Percentiles rank a stretch among this genome's conserved stretches.
Evolutionary conservation across 164 flowering plant genomes (phyloP).

Genomic region (Vitis cinerea): DNA sequence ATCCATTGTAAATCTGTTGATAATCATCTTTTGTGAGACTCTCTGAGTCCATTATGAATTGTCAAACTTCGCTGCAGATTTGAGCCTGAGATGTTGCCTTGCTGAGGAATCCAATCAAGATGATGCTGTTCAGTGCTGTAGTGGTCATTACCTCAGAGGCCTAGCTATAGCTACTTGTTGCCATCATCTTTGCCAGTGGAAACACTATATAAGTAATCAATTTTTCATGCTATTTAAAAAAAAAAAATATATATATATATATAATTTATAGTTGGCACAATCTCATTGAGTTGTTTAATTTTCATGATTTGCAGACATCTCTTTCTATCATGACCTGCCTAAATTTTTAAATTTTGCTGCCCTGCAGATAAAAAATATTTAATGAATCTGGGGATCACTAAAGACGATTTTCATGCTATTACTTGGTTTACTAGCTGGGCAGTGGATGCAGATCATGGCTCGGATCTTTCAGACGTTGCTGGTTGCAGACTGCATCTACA

Average conservation of each 20-base stretch:
- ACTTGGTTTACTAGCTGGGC: constrained; percentile 99
- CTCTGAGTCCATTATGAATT: background rate
- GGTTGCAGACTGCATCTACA: constrained; percentile 22
- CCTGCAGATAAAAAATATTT: constrained; percentile 68
- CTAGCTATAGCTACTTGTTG: constrained; percentile 93
- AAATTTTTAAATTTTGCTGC: background rate
- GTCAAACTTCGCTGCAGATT: constrained; percentile 47
- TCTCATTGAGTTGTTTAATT: background rate
- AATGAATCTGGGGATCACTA: constrained; percentile 49
- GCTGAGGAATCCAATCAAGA: constrained; percentile 18
- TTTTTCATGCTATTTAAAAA: background rate
- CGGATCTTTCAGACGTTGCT: constrained; percentile 44
- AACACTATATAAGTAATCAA: constrained; percentile 71
- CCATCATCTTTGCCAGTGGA: constrained; percentile 99
- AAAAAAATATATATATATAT: background rate
- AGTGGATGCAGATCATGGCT: constrained; percentile 88
- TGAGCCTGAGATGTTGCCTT: constrained; percentile 83
- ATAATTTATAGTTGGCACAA: background rate
- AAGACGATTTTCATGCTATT: constrained; percentile 82
- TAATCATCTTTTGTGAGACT: no score
- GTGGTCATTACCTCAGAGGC: constrained; percentile 42
- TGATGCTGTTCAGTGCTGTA: constrained; percentile 13
- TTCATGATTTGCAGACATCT: background rate
- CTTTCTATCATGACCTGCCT: background rate
- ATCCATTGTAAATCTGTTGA: background rate